Base-by-base conservation (phyloP, 106 monocot species). In the Cymbidium sinense region DNA sequence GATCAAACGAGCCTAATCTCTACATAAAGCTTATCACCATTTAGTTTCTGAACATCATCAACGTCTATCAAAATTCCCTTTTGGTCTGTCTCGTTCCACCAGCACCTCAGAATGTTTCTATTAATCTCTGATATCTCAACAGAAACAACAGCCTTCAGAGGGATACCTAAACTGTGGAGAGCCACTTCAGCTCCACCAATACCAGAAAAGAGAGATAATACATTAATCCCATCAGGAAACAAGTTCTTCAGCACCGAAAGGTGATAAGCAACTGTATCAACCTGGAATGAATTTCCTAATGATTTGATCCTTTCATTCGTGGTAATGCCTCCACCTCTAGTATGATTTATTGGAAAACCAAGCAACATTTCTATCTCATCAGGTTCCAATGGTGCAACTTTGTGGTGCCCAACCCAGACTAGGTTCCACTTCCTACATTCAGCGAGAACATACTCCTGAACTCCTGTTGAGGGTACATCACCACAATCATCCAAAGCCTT, bases 111-210 rank as follows among this genome's bases (percentile, higher is more conserved):
- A 15, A 95, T 78, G 9, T 81, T 90, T n/a, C 85, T 73, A 65
- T 90, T 95, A 9, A 75, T 39, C 17, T 88, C 86, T 0, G 90
- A 93, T 12, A 81, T 77, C 80, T 95, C 95, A 1, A 95, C 90
- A 0, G 93, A 95, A 13, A 95, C 80, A 7, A 95, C 90, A 1
- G 78, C 34, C 23, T 83, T 90, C 72, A 95, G 37, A 17, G 35
- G 82, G 18, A 95, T 86, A 2, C 93, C 93, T 9, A 95, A 70
- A 0, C 84, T 79, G 58, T 95, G 83, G 2, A 95, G 88, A 25
- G 95, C 95, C 35, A 95, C 90, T 77, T 95, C 95, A 34, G 90
- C 95, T 15, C 95, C 95, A 0, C 95, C 95, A 50, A 95, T 95
- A 6, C 95, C 95, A 0, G 93, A 87, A 61, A 93, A 95, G 0